Evolutionary conservation across 176 grass and related monocot genomes (phyloP), one percentile per base, ranked within the genome.

Genomic region (Otatea glauca): DNA sequence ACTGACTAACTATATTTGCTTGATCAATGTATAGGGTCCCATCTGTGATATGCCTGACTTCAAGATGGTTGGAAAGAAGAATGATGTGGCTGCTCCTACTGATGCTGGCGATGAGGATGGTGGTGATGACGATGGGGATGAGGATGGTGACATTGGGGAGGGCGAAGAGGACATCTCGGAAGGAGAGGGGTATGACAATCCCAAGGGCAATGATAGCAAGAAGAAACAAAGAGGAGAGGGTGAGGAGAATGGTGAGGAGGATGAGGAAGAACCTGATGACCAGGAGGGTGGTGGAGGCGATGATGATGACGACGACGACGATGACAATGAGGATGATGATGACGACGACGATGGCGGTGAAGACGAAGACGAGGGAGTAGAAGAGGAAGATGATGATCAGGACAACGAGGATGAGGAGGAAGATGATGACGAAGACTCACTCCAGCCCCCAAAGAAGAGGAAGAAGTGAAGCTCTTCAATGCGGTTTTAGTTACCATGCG

Each of bases 401-500:
- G 65, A 89, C 49, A 79, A 90, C 0, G 72, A 90, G 0, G 85
- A 94, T 0, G 93, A 90, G 1, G 90, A 88, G 4, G 85, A 91
- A 45, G 89, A 91, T 8, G 91, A 92, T 0, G 90, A 94, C 0
- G 93, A 95, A 38, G 93, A 90, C 85, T 49, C 83, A 21, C 90
- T 92, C 50, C 93, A 92, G 88, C 92, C 90, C 50, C 93, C 88
- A 9, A 95, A 95, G 86, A 95, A 92, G 80, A 92, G 88, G 79
- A 94, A 95, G 90, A 94, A 94, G 83, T 94, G 86, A 92, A 92
- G 50, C 43, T 62, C 69, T 86, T 79, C 45, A 5, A 32, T 35
- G 58, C 64, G 37, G 75, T 76, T 60, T 76, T 89, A 85, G 74
- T 84, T 86, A 86, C 59, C 84, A 78, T 79, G 79, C 6, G 17